Conservation (phyloP, 106 monocot genomes). For the Dioscorea zingiberensis region DNA sequence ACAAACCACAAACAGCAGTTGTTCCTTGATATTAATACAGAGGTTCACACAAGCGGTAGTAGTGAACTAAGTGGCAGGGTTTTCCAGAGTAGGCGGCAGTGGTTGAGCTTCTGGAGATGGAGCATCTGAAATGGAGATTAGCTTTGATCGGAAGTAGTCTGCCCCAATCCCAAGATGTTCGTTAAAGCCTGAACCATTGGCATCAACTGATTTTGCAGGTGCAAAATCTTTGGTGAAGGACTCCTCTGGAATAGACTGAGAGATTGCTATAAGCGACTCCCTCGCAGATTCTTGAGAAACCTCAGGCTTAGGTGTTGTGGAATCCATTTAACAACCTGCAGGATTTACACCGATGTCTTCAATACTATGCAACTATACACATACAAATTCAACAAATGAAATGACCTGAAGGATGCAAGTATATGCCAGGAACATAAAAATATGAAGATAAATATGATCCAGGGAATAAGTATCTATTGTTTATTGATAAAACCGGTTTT, state of each 20-base stretch:
- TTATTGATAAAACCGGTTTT: too few relatives aligned
- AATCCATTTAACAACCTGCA: constrained; percentile 5
- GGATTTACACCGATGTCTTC: too few relatives aligned
- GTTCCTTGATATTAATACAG: too few relatives aligned
- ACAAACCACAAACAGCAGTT: too few relatives aligned
- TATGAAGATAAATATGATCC: too few relatives aligned
- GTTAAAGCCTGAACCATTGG: not conserved
- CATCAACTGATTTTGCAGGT: not conserved
- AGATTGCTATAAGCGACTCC: constrained; percentile 31
- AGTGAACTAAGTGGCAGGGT: not conserved
- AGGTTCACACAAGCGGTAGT: too few relatives aligned
- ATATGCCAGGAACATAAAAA: too few relatives aligned
- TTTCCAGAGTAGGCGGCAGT: constrained; percentile 2
- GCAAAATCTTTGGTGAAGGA: not conserved
- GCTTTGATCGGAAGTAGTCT: constrained; percentile 20
- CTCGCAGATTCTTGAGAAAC: constrained; percentile 19
- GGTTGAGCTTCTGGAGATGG: constrained; percentile 9
- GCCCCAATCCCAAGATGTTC: constrained; percentile 1
- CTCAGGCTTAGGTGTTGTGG: not conserved
- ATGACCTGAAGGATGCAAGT: too few relatives aligned
- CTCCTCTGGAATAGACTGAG: constrained; percentile 18
- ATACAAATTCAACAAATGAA: too few relatives aligned
- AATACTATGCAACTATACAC: too few relatives aligned
- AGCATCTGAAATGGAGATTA: constrained; percentile 25
- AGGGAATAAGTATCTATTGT: too few relatives aligned